Evolutionary conservation across 768 basidiomycete species (phyloP).

Genomic region (Lepiota brunneoincarnata): DNA sequence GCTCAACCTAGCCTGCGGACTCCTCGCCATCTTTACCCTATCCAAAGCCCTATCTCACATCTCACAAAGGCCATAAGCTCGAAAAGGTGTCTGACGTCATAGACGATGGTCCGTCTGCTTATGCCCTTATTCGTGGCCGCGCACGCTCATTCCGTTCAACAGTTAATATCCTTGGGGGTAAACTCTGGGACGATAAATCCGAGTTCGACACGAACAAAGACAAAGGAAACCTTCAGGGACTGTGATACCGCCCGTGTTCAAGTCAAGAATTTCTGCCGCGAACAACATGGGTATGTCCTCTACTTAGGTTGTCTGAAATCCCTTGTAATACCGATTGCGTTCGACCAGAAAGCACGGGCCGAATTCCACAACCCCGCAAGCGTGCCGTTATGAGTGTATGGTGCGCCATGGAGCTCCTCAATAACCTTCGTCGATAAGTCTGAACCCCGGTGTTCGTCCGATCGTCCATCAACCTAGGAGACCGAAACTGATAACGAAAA

Average conservation of each 20-base stretch:
- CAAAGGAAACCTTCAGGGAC: constrained; percentile 65
- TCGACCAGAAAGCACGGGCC: constrained; percentile 75
- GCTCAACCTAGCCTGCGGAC: no score
- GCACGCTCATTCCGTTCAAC: not conserved
- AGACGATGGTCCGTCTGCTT: constrained; percentile 36
- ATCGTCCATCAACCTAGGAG: constrained; percentile 1
- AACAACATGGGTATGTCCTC: constrained; percentile 62
- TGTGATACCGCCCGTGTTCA: constrained; percentile 76
- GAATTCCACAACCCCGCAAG: constrained; percentile 64
- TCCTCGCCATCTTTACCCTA: no score
- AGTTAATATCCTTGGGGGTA: constrained; percentile 73
- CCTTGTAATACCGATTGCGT: constrained; percentile 43
- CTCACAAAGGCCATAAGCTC: constrained; percentile 30
- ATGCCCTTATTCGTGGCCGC: not conserved
- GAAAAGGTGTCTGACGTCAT: constrained; percentile 47
- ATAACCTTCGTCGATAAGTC: constrained; percentile 88
- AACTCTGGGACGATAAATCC: constrained; percentile 55
- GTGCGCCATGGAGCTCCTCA: constrained; percentile 85
- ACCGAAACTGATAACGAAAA: constrained; percentile 21
- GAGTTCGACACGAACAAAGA: constrained; percentile 62
- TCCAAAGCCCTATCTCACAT: no score
- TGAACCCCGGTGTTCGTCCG: constrained; percentile 74
- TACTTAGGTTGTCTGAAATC: not conserved
- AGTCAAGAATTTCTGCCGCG: constrained; percentile 74
- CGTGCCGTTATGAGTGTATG: constrained; percentile 81